phyloP scores from a whole-genome alignment of 768 basidiomycete species.

The Lactifluus hygrophoroides region DNA sequence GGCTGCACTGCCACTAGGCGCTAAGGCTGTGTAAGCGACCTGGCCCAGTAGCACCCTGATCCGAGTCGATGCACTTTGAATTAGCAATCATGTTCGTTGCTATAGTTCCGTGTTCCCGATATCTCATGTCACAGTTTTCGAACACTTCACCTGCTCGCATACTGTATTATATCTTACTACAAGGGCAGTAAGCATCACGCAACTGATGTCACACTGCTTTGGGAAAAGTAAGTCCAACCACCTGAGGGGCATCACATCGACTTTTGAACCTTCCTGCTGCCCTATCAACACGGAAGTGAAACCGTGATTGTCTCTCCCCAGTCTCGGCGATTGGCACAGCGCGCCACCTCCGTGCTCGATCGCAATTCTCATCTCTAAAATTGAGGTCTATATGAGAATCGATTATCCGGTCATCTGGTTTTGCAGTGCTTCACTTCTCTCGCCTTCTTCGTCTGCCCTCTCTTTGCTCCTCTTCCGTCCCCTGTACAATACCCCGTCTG shows the following conservation, averaged over 20 bases:
- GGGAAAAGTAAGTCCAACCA: not conserved
- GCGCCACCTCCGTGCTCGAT: constrained; percentile 8
- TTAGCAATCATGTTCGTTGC: constrained; percentile 13
- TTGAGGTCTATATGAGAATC: constrained; percentile 13
- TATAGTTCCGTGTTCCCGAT: constrained; percentile 15
- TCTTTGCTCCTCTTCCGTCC: not conserved
- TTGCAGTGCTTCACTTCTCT: constrained; percentile 4
- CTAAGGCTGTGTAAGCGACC: constrained; percentile 1
- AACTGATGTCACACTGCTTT: not conserved
- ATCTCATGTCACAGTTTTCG: not conserved
- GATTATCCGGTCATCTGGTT: constrained; percentile 12
- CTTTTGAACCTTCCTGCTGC: not conserved
- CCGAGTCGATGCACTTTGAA: not conserved
- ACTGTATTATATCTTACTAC: not conserved
- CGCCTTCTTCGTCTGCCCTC: not conserved
- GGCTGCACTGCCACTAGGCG: constrained; percentile 13
- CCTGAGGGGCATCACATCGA: constrained; percentile 4
- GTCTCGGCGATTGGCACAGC: not conserved
- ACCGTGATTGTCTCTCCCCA: not conserved
- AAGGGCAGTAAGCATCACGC: not conserved
- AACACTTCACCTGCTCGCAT: not conserved
- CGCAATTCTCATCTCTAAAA: constrained; percentile 8
- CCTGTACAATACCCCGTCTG: not conserved
- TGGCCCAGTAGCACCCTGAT: not conserved
- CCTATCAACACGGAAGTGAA: constrained; percentile 5